Base-by-base conservation (phyloP, 192 early-diverging fungal species). In the Linderina pennispora region DNA sequence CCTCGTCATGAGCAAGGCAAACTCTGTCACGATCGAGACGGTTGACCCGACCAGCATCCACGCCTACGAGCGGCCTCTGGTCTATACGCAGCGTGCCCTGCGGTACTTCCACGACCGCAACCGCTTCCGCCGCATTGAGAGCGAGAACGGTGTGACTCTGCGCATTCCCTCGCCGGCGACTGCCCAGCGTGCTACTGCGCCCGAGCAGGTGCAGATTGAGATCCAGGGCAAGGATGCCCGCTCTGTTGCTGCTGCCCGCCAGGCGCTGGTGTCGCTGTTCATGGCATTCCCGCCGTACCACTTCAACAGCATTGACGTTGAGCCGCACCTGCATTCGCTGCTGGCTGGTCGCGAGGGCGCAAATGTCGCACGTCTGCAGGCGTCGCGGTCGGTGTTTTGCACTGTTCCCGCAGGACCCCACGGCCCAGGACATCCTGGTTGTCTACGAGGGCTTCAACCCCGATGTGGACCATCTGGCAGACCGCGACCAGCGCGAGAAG, bases 1-100 rank as follows among this genome's bases (percentile, higher is more conserved):
- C 38, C 44, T 89, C 43, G 87, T 93, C 9, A 76, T 91, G 61
- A 83, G 88, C 42, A 90, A 88, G 68, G 80, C 92, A 16, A 86
- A 82, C 66, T 78, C 91, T 18, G 73, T 81, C 28, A 55, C 75
- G 15, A 75, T 95, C 17, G 83, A 86, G 35, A 73, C 76, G 1
- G 62, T 95, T 22, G 85, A 93, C 62, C 73, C 91, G 16, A 47
- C 66, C 17, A 31, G 56, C 3, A 43, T 82, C 38, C 73, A 89
- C 50, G 69, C 77, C 18, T 45, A 61, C 18, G 50, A 49, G 0
- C 68, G 70, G 34, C 72, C 78, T 14, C 37, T 64, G 23, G 58
- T 80, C 26, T 80, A 89, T 44, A 79, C 77, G 2, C 74, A 66
- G 25, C 75, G 86, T 17, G 81, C 88, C 31, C 55, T 87, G 43